Conservation (phyloP, 164 flowering plant genomes). For the Magnolia kwangsiensis region DNA sequence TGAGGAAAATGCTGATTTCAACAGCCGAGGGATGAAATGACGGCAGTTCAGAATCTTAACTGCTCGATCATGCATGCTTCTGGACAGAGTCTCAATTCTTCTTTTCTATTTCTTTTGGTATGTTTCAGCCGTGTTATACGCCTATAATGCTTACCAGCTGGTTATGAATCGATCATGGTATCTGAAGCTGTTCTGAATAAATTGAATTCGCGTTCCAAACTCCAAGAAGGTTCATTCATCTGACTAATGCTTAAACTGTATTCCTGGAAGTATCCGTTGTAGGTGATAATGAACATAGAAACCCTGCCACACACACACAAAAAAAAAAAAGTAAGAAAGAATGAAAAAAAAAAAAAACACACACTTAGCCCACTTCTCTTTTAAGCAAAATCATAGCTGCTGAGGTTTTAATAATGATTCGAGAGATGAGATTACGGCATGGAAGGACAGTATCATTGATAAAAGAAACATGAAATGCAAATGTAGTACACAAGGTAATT, state of each 20-base stretch:
- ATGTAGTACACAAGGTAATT: too few species aligned
- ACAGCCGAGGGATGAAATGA: not conserved
- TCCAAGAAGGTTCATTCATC: conserved; percentile 59
- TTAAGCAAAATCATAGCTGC: too few species aligned
- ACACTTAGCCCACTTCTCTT: too few species aligned
- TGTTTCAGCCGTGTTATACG: not conserved
- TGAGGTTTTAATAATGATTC: too few species aligned
- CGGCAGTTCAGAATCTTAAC: not conserved
- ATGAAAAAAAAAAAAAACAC: too few species aligned
- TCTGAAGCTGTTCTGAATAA: conserved; percentile 34
- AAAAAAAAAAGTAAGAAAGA: too few species aligned
- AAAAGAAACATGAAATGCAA: too few species aligned
- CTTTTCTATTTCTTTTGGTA: not conserved
- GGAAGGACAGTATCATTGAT: too few species aligned
- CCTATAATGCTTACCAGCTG: too few species aligned
- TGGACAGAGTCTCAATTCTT: not conserved
- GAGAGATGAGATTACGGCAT: too few species aligned
- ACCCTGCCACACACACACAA: conserved; percentile 41
- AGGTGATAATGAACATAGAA: conserved; percentile 50
- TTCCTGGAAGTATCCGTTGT: conserved; percentile 70
- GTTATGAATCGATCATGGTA: not conserved
- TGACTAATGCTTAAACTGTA: conserved; percentile 49
- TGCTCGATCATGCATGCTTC: not conserved
- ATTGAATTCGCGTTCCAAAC: conserved; percentile 67
- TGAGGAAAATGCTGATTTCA: not conserved